A percentile compares a stretch with the other conserved stretches of the same genome.
phyloP scores from a whole-genome alignment of 1,284 basidiomycete genomes.

The Tilletia walkeri region DNA sequence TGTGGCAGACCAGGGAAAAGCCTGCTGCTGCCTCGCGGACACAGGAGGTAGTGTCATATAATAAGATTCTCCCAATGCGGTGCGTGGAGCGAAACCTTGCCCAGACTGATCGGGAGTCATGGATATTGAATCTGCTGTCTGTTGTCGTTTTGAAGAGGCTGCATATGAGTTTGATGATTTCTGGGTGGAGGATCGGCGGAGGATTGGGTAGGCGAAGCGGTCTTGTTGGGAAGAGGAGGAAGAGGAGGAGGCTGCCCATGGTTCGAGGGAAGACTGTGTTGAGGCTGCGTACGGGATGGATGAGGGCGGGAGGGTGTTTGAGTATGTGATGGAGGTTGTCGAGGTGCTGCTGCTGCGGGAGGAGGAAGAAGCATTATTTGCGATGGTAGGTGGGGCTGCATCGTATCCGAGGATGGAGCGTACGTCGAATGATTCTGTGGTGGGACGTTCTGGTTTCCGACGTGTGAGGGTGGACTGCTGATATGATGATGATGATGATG shows the following conservation, averaged over 20 bases:
- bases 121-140: not conserved
- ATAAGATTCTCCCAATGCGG: not conserved
- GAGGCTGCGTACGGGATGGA: not conserved
- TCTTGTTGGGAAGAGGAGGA: not conserved
- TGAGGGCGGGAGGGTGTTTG: not conserved
- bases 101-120: conserved; percentile 14
- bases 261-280: too few relatives aligned
- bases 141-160: not conserved
- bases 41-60: conserved; percentile 1
- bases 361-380: not conserved
- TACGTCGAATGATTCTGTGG: conserved; percentile 24
- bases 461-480: not conserved
- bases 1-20: not conserved
- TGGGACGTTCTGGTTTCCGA: conserved; percentile 14
- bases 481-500: not conserved
- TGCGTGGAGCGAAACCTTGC: conserved; percentile 3
- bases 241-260: too few relatives aligned
- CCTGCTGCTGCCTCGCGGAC: not conserved
- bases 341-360: conserved; percentile 2
- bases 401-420: conserved; percentile 23
- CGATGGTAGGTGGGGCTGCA: not conserved
- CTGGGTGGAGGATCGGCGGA: conserved; percentile 13
- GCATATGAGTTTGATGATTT: not conserved
- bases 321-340: not conserved
- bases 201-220: conserved; percentile 9